phyloP scores from a whole-genome alignment of 2,329 filamentous ascomycete species.

The Fusarium equiseti region DNA sequence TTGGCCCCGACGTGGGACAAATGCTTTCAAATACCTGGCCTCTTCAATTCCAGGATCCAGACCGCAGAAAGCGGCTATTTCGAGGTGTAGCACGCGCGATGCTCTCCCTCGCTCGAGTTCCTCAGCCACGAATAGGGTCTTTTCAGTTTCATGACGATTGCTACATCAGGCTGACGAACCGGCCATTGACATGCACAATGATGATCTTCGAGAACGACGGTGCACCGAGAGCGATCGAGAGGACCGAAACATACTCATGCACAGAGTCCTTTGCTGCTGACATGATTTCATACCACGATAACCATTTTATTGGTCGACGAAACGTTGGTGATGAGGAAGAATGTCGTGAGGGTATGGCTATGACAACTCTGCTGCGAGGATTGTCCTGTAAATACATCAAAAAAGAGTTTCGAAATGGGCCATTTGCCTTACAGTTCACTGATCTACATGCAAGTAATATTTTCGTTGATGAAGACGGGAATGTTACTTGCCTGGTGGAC shows the following conservation, averaged over 20 bases:
- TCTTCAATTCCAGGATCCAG: constrained; percentile 18
- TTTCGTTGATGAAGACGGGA: constrained; percentile 5
- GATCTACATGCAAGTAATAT: constrained; percentile 12
- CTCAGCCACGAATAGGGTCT: constrained; percentile 48
- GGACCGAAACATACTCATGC: constrained; percentile 48
- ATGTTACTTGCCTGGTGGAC: constrained; percentile 12
- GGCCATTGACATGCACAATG: constrained; percentile 47
- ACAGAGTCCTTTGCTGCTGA: constrained; percentile 35
- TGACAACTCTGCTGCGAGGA: neutral
- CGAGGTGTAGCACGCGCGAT: constrained; percentile 46
- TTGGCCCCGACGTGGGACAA: constrained; percentile 39
- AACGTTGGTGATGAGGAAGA: neutral
- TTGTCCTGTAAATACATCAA: neutral
- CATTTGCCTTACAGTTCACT: constrained; percentile 5
- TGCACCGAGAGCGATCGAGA: constrained; percentile 47
- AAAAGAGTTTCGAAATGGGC: neutral
- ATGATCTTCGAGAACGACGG: constrained; percentile 52
- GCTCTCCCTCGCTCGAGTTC: constrained; percentile 47
- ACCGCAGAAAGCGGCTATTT: constrained; percentile 45
- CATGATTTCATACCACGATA: constrained; percentile 1
- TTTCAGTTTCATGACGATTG: constrained; percentile 49
- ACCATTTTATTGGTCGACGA: neutral
- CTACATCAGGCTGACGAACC: constrained; percentile 50
- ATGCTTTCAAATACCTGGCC: constrained; percentile 48
- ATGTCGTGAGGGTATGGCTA: neutral